Conservation (phyloP, 2,329 filamentous ascomycete species). For the Lomentospora prolificans region DNA sequence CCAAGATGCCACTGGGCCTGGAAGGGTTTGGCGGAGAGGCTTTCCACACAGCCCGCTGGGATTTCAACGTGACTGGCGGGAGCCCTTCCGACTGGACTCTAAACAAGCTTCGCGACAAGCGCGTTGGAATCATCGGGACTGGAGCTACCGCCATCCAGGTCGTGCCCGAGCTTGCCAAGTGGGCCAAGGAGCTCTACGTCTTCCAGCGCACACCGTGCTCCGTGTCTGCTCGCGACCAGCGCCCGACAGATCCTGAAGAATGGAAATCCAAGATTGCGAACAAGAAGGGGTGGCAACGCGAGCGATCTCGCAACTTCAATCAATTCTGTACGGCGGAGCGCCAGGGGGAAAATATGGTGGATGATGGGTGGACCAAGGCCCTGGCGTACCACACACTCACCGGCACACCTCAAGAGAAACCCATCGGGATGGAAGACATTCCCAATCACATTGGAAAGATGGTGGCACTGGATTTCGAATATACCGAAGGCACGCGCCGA, state of each 20-base stretch:
- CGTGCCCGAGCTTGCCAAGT: constrained; percentile 33
- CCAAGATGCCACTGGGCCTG: constrained; percentile 32
- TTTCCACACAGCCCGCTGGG: constrained; percentile 37
- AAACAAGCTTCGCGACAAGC: constrained; percentile 34
- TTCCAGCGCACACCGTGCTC: constrained; percentile 44
- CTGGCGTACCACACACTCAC: constrained; percentile 28
- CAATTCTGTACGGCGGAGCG: constrained; percentile 7
- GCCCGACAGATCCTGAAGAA: constrained; percentile 28
- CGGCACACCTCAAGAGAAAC: constrained; percentile 17
- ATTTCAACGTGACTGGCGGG: constrained; percentile 33
- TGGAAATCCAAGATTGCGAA: constrained; percentile 26
- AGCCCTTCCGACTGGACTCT: constrained; percentile 26
- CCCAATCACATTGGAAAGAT: constrained; percentile 12
- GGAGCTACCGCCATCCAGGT: constrained; percentile 38
- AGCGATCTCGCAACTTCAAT: constrained; percentile 19
- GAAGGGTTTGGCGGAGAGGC: constrained; percentile 30
- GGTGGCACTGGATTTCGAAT: constrained; percentile 28
- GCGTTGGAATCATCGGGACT: constrained; percentile 39
- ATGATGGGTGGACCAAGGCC: constrained; percentile 37
- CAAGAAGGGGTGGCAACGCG: constrained; percentile 28
- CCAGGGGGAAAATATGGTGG: constrained; percentile 29
- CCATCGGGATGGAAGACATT: constrained; percentile 12
- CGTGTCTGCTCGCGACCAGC: constrained; percentile 27
- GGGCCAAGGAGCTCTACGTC: constrained; percentile 41
- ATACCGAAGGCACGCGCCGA: constrained; percentile 30